These are phyloP conservation scores for Rhododendron henanense DNA, from an alignment of 148 eudicot genomes.

Conservation along the genomic window DNA sequence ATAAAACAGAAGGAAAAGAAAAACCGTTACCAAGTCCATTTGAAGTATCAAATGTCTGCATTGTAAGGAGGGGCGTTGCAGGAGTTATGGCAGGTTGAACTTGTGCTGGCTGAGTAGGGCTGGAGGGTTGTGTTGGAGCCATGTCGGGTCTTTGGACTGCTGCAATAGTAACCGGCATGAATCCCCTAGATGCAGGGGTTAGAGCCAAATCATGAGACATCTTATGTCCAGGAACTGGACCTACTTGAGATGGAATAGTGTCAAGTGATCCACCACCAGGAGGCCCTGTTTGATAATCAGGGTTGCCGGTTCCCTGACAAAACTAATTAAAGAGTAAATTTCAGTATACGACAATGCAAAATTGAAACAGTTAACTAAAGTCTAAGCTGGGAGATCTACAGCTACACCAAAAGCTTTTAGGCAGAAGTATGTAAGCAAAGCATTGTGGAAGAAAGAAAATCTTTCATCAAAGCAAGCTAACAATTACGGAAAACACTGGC, in stretches of 20 bases:
- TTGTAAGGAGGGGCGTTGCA: conserved; percentile 79
- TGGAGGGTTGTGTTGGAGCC: conserved; percentile 62
- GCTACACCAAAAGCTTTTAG: background rate
- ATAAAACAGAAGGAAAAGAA: background rate
- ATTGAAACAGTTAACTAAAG: background rate
- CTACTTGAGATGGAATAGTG: conserved; percentile 21
- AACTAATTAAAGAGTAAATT: background rate
- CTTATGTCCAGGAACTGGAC: conserved; percentile 40
- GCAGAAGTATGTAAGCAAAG: too few relatives aligned
- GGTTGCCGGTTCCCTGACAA: too few relatives aligned
- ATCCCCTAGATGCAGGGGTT: conserved; percentile 28
- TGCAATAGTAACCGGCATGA: conserved; percentile 63
- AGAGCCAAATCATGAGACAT: conserved; percentile 25
- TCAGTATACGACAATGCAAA: too few relatives aligned
- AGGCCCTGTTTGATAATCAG: too few relatives aligned
- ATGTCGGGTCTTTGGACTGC: conserved; percentile 62
- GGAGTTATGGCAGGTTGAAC: conserved; percentile 55
- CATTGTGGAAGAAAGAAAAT: background rate
- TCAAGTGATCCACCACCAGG: too few relatives aligned
- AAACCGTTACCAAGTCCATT: conserved; percentile 69
- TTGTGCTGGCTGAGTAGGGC: conserved; percentile 60
- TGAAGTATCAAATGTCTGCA: conserved; percentile 87
- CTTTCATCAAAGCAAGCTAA: background rate
- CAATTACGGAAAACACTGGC: background rate
- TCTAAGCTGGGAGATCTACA: background rate